These are phyloP conservation scores for Sarcomyxa edulis DNA, from an alignment of 768 basidiomycete genomes.

Conservation along the genomic window DNA sequence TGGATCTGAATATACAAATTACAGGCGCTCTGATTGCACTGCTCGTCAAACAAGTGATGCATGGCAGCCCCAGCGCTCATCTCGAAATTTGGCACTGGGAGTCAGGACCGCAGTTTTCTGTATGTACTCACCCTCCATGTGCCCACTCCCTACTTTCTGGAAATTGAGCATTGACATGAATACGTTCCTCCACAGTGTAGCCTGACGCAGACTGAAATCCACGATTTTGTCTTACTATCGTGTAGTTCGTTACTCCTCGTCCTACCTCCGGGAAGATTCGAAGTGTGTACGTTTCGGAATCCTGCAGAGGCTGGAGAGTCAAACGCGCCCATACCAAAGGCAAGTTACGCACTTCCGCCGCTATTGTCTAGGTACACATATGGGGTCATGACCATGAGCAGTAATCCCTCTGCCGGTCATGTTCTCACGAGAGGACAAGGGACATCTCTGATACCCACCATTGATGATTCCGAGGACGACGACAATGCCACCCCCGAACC, in stretches of 20 bases:
- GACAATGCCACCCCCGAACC: too few species aligned
- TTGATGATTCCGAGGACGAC: too few species aligned
- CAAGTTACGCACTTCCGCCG: slow-evolving; percentile 36
- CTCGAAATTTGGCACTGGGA: slow-evolving; percentile 52
- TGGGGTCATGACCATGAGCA: slow-evolving; percentile 51
- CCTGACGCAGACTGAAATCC: slow-evolving; percentile 39
- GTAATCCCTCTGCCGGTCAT: slow-evolving; percentile 42
- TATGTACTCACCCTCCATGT: slow-evolving; percentile 20
- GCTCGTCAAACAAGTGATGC: slow-evolving; percentile 41
- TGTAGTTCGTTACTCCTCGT: slow-evolving; percentile 40
- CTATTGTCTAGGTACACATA: slow-evolving; percentile 41
- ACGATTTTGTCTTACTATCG: slow-evolving; percentile 49
- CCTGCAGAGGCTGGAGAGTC: slow-evolving; percentile 18
- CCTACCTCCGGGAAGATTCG: slow-evolving; percentile 42
- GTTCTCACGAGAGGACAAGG: slow-evolving; percentile 18
- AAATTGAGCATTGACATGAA: not conserved
- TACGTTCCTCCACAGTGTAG: slow-evolving; percentile 38
- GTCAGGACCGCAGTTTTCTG: slow-evolving; percentile 32
- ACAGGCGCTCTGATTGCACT: slow-evolving; percentile 42
- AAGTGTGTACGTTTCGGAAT: slow-evolving; percentile 42
- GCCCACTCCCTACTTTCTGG: slow-evolving; percentile 2
- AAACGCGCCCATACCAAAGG: slow-evolving; percentile 30
- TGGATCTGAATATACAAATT: slow-evolving; percentile 41
- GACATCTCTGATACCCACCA: not conserved
- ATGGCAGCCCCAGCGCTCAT: slow-evolving; percentile 34